Conservation (phyloP, 164 flowering plant genomes). For the Malania oleifera region DNA sequence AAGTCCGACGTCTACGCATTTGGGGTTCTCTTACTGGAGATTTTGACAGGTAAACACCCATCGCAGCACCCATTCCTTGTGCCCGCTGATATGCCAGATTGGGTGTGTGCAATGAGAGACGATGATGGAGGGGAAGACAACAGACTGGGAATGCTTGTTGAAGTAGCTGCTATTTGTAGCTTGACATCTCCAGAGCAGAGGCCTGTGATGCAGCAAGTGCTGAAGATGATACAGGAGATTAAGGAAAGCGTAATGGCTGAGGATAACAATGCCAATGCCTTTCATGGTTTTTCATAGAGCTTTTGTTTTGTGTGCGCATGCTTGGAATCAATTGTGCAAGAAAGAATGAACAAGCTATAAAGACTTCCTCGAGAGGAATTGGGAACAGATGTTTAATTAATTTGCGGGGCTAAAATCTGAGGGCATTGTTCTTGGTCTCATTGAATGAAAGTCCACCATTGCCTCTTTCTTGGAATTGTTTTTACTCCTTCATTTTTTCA, state of each 20-base stretch:
- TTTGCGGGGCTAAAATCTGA: no score
- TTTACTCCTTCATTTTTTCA: no score
- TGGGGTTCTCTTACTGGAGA: slow-evolving; percentile 74
- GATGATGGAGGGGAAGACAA: slow-evolving; percentile 46
- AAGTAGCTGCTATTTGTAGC: slow-evolving; percentile 60
- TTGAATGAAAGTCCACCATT: no score
- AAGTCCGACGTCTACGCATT: slow-evolving; percentile 82
- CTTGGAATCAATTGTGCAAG: no score
- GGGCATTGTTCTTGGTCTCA: no score
- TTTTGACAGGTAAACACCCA: slow-evolving; percentile 67
- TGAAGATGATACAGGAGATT: slow-evolving; percentile 92
- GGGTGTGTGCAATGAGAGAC: slow-evolving; percentile 60
- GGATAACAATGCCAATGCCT: slow-evolving; percentile 12
- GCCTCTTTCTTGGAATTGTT: no score
- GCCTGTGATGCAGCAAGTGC: slow-evolving; percentile 88
- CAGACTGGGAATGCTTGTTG: slow-evolving; percentile 62
- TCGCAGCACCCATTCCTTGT: slow-evolving; percentile 44
- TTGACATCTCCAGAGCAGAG: slow-evolving; percentile 67
- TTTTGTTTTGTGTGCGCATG: background rate
- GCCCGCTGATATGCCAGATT: slow-evolving; percentile 41
- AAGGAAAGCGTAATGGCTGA: slow-evolving; percentile 57
- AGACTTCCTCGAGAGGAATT: no score
- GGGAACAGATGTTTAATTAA: no score
- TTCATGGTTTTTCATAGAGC: background rate
- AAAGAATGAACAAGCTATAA: no score